Evolutionary conservation across 305 asterid species (phyloP), one percentile per base, ranked within the genome.

Genomic region (Petunia hybrid): DNA sequence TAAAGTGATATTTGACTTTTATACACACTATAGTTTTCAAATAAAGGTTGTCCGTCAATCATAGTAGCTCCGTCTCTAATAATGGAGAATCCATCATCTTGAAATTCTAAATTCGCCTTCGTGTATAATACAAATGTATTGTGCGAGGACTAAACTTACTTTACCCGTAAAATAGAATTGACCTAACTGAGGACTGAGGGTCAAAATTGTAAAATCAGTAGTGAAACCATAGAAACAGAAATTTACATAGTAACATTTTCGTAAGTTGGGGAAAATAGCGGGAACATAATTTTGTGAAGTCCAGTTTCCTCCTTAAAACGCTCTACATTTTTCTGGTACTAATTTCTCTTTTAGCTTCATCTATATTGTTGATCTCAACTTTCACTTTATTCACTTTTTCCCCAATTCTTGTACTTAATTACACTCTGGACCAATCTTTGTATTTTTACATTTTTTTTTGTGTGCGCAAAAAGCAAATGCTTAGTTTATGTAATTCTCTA

Each of bases 351-450:
- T 68, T 42, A 42, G 56, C 76, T 16, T 6, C 36, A 7, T 4
- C 43, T 0, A n/a, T 68, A n/a, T 43, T 43, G 6, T 35, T 69
- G 76, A 69, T 69, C 76, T 69, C 76, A 69, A 68, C 40, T 68
- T 43, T 43, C 76, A 69, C 57, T 56, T 69, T 69, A 56, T 43
- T 69, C 59, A 45, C 41, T 22, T 43, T 22, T 2, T 8, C 5
- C 8, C 16, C 22, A 22, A 2, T 8, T 8, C 16, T 66, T 40
- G 31, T 22, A 22, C n/a, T 66, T 40, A 1, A 5, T 10, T 6
- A 5, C 5, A 7, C 12, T 56, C 4, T 14, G 31, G 6, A 57
- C 14, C 35, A 14, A 13, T n/a, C 2, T 57, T 57, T 57, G 31
- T 22, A 22, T 22, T 22, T 22, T 22, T 22, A 22, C 31, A 0